Conservation (phyloP, 2,329 filamentous ascomycete species). For the Aspergillus brasiliensis region DNA sequence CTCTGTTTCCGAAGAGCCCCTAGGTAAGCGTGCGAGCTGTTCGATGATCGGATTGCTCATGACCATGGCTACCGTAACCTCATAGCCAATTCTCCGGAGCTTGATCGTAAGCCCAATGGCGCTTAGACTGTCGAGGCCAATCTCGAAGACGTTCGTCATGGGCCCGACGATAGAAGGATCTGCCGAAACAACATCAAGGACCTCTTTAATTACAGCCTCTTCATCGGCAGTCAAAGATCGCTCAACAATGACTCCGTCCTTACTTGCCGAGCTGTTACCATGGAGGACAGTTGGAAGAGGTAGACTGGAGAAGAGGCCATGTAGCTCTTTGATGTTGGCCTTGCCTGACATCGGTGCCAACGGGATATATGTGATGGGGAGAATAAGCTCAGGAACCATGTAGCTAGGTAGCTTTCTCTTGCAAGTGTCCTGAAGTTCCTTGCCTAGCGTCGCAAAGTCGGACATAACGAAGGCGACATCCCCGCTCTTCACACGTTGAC, state of each 20-base stretch:
- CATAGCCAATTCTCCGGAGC: constrained; percentile 36
- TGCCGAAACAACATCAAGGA: constrained; percentile 25
- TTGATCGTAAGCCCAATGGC: constrained; percentile 40
- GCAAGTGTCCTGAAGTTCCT: constrained; percentile 29
- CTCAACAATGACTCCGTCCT: constrained; percentile 1
- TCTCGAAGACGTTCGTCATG: constrained; percentile 38
- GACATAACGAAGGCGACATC: constrained; percentile 21
- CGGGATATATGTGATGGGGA: constrained; percentile 30
- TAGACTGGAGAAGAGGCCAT: constrained; percentile 29
- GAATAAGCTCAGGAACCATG: constrained; percentile 32
- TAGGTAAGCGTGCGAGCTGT: constrained; percentile 33
- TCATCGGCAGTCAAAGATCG: constrained; percentile 29
- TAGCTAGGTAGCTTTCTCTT: constrained; percentile 28
- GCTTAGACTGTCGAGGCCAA: constrained; percentile 43
- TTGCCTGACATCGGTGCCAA: constrained; percentile 35
- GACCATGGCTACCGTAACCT: constrained; percentile 36
- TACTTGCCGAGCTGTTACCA: constrained; percentile 14
- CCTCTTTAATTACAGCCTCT: constrained; percentile 25
- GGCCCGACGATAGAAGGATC: constrained; percentile 22
- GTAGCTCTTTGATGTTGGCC: constrained; percentile 35
- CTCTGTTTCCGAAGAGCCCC: constrained; percentile 1
- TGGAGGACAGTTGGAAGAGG: constrained; percentile 27
- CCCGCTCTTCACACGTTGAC: constrained; percentile 13
- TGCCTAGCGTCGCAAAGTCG: constrained; percentile 22
- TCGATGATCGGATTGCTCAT: constrained; percentile 38